These are phyloP conservation scores for Mycena metata DNA, from an alignment of 768 basidiomycete genomes.

Conservation along the genomic window DNA sequence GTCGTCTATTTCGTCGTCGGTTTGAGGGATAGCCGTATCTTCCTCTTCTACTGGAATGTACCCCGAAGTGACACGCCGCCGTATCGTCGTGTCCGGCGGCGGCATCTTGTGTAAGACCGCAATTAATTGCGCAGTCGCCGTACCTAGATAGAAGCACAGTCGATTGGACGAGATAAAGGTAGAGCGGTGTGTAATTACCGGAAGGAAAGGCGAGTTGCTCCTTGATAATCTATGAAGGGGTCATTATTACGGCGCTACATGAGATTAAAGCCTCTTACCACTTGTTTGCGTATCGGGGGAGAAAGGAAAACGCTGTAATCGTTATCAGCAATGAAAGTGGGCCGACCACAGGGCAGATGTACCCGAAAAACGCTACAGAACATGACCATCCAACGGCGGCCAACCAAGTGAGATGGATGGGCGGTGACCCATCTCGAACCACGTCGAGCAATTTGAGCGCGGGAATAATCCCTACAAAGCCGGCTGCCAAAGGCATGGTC, in stretches of 20 bases:
- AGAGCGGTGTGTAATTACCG: constrained; percentile 53
- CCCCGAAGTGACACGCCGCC: constrained; percentile 59
- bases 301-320: constrained; percentile 88
- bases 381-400: constrained; percentile 68
- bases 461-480: constrained; percentile 93
- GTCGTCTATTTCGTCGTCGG: constrained; percentile 49
- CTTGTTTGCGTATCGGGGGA: constrained; percentile 94
- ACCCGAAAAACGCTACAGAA: constrained; percentile 96
- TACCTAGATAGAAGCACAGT: constrained; percentile 45
- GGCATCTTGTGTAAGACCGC: constrained; percentile 88
- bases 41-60: constrained; percentile 62
- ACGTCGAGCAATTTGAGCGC: constrained; percentile 85
- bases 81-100: constrained; percentile 70
- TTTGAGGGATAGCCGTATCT: constrained; percentile 46
- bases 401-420: constrained; percentile 81
- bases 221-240: constrained; percentile 79
- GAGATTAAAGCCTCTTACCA: constrained; percentile 59
- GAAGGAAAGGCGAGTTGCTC: constrained; percentile 96
- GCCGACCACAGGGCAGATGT: neutral
- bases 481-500: constrained; percentile 87
- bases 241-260: constrained; percentile 17
- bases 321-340: constrained; percentile 16
- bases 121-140: constrained; percentile 95
- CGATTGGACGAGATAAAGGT: constrained; percentile 8
- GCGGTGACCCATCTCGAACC: constrained; percentile 80